Evolutionary conservation across 2,329 filamentous ascomycete genomes (phyloP).

Genomic region (Alternaria infectoria): DNA sequence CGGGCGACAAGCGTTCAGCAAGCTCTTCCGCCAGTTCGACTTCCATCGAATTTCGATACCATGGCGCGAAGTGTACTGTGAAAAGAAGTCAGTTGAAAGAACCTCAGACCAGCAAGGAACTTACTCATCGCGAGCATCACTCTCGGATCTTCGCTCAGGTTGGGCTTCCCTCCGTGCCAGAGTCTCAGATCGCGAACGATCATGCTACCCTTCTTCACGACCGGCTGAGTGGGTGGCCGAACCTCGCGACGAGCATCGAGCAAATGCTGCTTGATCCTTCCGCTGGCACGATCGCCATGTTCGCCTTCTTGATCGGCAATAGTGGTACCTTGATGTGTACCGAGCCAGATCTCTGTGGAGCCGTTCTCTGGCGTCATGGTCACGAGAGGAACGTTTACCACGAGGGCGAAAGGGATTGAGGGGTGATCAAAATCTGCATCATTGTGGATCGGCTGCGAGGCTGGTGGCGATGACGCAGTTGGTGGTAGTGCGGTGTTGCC

Average conservation of each 20-base stretch:
- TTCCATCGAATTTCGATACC: slow-evolving; percentile 65
- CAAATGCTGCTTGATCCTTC: slow-evolving; percentile 35
- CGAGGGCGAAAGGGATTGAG: slow-evolving; percentile 53
- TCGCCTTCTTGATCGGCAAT: slow-evolving; percentile 46
- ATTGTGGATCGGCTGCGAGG: slow-evolving; percentile 43
- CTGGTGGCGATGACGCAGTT: slow-evolving; percentile 45
- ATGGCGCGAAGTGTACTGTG: slow-evolving; percentile 60
- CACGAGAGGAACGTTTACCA: slow-evolving; percentile 57
- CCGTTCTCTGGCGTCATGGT: slow-evolving; percentile 56
- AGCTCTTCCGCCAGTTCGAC: slow-evolving; percentile 62
- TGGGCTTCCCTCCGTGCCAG: slow-evolving; percentile 61
- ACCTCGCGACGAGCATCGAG: slow-evolving; percentile 24
- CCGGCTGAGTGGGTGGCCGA: slow-evolving; percentile 31
- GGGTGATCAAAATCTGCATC: slow-evolving; percentile 45
- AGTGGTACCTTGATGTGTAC: slow-evolving; percentile 52
- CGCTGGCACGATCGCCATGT: slow-evolving; percentile 47
- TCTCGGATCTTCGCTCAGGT: slow-evolving; percentile 49
- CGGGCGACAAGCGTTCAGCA: slow-evolving; percentile 52
- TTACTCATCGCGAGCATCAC: slow-evolving; percentile 54
- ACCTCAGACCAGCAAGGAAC: slow-evolving; percentile 1
- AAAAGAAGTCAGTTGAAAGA: slow-evolving; percentile 1
- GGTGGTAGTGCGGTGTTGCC: slow-evolving; percentile 53
- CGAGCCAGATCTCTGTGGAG: slow-evolving; percentile 59
- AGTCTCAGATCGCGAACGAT: slow-evolving; percentile 56
- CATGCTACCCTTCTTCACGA: slow-evolving; percentile 53